A percentile compares a stretch with the other conserved stretches of the same genome.
Conservation (phyloP, 192 early-diverging fungal species). For the Dimargaris xerosporica region DNA sequence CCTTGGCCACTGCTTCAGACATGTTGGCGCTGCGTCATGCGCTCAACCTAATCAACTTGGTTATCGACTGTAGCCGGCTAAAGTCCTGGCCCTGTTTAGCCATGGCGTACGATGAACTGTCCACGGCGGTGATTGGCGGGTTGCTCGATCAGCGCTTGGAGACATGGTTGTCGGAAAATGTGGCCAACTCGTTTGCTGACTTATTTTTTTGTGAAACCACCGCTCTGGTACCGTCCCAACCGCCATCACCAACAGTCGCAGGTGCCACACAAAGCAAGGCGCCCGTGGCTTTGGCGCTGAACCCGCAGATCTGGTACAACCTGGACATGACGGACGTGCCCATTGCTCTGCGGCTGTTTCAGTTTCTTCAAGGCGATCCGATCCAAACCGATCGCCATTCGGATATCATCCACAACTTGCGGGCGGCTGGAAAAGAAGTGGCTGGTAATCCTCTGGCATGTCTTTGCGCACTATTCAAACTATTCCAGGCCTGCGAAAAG, state of each 20-base stretch:
- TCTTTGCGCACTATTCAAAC: conserved; percentile 48
- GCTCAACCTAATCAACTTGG: conserved; percentile 37
- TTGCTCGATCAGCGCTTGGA: conserved; percentile 36
- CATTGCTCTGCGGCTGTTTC: conserved; percentile 6
- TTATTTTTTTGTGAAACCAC: conserved; percentile 33
- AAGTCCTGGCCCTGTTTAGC: conserved; percentile 44
- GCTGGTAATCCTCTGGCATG: conserved; percentile 30
- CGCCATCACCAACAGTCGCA: not conserved
- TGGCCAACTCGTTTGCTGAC: conserved; percentile 41
- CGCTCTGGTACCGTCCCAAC: conserved; percentile 9
- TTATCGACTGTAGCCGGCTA: conserved; percentile 25
- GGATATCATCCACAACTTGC: conserved; percentile 6
- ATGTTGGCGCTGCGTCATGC: conserved; percentile 28
- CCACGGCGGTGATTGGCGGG: conserved; percentile 38
- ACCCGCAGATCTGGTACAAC: not conserved
- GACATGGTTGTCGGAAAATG: conserved; percentile 51
- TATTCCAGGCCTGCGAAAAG: conserved; percentile 58
- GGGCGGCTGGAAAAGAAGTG: conserved; percentile 11
- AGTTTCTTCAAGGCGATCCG: not conserved
- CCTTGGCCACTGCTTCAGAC: conserved; percentile 15
- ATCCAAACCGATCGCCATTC: not conserved
- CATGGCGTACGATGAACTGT: conserved; percentile 56
- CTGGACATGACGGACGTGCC: not conserved
- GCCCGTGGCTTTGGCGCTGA: not conserved
- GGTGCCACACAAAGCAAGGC: not conserved